Conservation (phyloP, 2,329 filamentous ascomycete genomes). For the Aspergillus melleus region DNA sequence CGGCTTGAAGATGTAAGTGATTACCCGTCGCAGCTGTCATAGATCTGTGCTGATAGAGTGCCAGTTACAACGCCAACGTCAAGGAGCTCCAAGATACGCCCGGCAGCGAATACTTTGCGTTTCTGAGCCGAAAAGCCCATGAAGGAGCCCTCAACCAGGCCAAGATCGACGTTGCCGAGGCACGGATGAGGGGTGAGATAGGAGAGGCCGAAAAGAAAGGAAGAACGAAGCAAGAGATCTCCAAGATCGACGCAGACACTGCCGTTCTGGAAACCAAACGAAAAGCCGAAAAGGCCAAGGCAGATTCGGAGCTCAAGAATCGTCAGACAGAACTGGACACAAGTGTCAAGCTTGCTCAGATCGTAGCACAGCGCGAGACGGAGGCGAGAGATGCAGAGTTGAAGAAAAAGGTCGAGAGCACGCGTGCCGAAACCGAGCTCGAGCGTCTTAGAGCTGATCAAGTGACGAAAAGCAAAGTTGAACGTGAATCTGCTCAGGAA, state of each 20-base stretch:
- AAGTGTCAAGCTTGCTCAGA: slow-evolving; percentile 73
- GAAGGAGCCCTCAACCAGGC: slow-evolving; percentile 83
- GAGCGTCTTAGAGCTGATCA: slow-evolving; percentile 75
- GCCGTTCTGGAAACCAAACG: slow-evolving; percentile 82
- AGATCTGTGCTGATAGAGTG: slow-evolving; percentile 3
- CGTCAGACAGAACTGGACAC: slow-evolving; percentile 70
- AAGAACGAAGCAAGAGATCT: slow-evolving; percentile 79
- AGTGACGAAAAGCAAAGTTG: slow-evolving; percentile 70
- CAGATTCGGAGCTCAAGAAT: slow-evolving; percentile 73
- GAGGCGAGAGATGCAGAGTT: slow-evolving; percentile 78
- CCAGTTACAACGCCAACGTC: slow-evolving; percentile 70
- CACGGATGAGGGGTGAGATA: slow-evolving; percentile 61
- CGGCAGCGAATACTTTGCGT: slow-evolving; percentile 79
- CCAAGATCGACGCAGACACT: slow-evolving; percentile 83
- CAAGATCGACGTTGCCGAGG: slow-evolving; percentile 60
- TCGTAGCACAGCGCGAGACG: slow-evolving; percentile 70
- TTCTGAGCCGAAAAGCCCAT: slow-evolving; percentile 78
- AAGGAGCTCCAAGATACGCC: slow-evolving; percentile 85
- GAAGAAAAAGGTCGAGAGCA: slow-evolving; percentile 73
- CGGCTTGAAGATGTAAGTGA: slow-evolving; percentile 66
- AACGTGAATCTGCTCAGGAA: slow-evolving; percentile 45
- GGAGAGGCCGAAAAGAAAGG: slow-evolving; percentile 73
- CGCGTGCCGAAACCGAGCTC: slow-evolving; percentile 75
- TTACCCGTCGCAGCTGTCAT: background rate
- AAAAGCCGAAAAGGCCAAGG: slow-evolving; percentile 75